Conservation (phyloP, 495 filamentous ascomycete species). For the Xylaria cubensis region DNA sequence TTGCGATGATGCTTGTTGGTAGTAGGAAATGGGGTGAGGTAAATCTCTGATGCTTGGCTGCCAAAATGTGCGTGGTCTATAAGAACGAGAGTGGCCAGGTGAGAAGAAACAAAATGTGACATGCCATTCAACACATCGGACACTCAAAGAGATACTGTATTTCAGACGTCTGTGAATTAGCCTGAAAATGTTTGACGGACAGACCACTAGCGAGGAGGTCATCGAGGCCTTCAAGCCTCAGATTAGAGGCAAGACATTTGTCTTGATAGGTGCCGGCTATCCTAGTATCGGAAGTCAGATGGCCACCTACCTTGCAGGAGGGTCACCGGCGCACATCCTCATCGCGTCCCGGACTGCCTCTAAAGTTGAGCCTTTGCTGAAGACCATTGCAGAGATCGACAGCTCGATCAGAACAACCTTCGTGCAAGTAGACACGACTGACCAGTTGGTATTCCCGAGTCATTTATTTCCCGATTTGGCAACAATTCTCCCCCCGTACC, state of each 20-base stretch:
- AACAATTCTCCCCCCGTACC: not conserved
- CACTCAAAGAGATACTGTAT: not conserved
- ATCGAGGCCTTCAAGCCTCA: conserved; percentile 41
- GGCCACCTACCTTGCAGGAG: conserved; percentile 50
- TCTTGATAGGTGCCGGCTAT: conserved; percentile 58
- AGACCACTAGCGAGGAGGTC: conserved; percentile 46
- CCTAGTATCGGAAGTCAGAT: conserved; percentile 55
- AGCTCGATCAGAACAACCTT: conserved; percentile 47
- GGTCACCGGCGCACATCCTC: conserved; percentile 51
- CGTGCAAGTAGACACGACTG: conserved; percentile 55
- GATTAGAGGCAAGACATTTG: conserved; percentile 46
- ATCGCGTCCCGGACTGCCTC: conserved; percentile 49
- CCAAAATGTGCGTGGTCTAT: conserved; percentile 1
- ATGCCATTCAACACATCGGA: not conserved
- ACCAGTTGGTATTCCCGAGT: conserved; percentile 28
- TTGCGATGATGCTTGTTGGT: not conserved
- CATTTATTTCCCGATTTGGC: not conserved
- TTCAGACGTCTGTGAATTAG: not conserved
- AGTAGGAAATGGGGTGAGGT: not conserved
- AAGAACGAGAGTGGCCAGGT: not conserved
- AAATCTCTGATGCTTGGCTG: not conserved
- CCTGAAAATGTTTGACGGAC: conserved; percentile 39
- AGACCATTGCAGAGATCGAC: conserved; percentile 49
- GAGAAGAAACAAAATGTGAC: not conserved
- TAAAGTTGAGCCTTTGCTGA: conserved; percentile 50